Conservation (phyloP, 176 grass and related monocot species). For the Paspalum notatum region DNA sequence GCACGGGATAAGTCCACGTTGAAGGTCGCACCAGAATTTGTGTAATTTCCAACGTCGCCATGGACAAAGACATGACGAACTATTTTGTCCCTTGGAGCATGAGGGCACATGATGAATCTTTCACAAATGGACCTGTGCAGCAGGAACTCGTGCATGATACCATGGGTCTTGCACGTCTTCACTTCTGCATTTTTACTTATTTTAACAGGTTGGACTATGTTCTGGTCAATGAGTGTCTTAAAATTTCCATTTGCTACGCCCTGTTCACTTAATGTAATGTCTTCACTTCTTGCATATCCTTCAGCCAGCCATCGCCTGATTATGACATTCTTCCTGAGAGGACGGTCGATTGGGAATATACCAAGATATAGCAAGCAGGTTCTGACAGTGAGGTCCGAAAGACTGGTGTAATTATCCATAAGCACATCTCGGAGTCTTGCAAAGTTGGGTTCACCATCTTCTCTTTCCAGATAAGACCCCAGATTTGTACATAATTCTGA, state of each 20-base stretch:
- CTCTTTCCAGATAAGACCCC: background rate
- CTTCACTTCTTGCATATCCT: conserved; percentile 5
- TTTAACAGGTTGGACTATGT: background rate
- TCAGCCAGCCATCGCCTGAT: conserved; percentile 26
- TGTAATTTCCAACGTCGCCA: background rate
- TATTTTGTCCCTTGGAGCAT: background rate
- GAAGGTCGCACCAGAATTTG: background rate
- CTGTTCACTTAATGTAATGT: background rate
- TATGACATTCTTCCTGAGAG: background rate
- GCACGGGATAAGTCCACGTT: background rate
- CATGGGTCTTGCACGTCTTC: background rate
- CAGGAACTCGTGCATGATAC: conserved; percentile 3
- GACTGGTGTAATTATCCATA: background rate
- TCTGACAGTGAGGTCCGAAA: background rate
- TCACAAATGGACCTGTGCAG: background rate
- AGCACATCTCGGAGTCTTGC: background rate
- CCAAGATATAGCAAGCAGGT: conserved; percentile 6
- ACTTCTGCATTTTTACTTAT: too few species aligned
- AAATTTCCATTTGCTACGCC: background rate
- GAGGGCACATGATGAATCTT: background rate
- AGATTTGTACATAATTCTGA: background rate
- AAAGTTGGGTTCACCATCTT: background rate
- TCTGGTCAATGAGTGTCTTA: background rate
- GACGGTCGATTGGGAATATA: background rate
- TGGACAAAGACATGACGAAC: background rate